Evolutionary conservation across 2,329 filamentous ascomycete genomes (phyloP).

Genomic region (Penicillium italicum): DNA sequence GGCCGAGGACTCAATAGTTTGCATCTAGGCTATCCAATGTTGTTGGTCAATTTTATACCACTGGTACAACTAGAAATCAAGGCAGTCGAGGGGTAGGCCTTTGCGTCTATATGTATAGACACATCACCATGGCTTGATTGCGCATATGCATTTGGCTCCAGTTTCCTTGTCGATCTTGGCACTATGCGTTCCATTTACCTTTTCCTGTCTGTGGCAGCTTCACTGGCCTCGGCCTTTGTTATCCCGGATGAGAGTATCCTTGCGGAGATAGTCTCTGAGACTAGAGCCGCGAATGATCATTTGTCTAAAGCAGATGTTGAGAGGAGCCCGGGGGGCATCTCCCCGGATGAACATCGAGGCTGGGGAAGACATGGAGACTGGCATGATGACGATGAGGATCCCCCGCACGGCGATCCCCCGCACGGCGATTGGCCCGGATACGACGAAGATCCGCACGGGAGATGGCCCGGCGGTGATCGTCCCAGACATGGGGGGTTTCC

Average conservation of each 20-base stretch:
- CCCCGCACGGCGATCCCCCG: background rate
- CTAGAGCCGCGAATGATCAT: background rate
- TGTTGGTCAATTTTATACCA: background rate
- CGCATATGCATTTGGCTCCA: background rate
- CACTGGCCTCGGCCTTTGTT: constrained; percentile 11
- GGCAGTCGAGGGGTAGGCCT: background rate
- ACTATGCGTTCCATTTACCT: constrained; percentile 4
- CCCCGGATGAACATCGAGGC: background rate
- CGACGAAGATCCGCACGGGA: background rate
- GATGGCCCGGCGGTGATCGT: background rate
- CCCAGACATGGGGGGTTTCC: background rate
- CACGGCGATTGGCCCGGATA: background rate
- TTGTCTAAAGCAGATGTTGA: background rate
- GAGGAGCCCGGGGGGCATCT: background rate
- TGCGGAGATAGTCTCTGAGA: background rate
- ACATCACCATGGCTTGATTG: background rate
- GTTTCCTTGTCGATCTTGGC: background rate
- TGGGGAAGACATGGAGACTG: background rate
- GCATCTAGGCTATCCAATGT: background rate
- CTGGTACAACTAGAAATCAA: background rate
- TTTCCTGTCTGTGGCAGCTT: background rate
- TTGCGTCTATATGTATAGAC: constrained; percentile 2
- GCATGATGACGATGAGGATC: background rate
- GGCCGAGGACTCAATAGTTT: background rate
- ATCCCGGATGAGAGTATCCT: constrained; percentile 12